Base-by-base conservation (phyloP, 306 rosid species). In the Trifolium dubium region DNA sequence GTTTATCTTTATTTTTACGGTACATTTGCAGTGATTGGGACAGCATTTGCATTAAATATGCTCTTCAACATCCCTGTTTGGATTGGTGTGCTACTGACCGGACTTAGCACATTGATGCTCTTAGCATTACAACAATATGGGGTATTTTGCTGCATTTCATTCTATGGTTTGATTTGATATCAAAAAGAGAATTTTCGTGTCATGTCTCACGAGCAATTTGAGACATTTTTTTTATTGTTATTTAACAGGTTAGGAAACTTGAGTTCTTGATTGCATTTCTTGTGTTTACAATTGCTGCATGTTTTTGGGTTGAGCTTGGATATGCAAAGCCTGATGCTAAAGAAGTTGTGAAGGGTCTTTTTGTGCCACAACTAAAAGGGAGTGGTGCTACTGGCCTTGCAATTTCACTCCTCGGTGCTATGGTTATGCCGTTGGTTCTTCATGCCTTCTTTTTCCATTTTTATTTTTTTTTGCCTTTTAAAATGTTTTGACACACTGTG, bases 371-470 rank as follows among this genome's bases (percentile, higher is more conserved):
- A 82, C 92, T 94, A 69, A 89, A 87, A 77, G 99, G 96, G 71
- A 87, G 54, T 81, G 97, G 97, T 64, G 95, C 99, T 53, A 87
- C 90, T 50, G 99, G 99, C 71, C 96, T 94, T 75, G 99, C 99
- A 31, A 92, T 94, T 86, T 94, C 99, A 50, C 97, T 94, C 63
- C 97, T 94, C 3, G 99, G 99, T 51, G 99, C 97, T 76, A 92
- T 94, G 99, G 99, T 94, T 87, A 94, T 94, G 99, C 97, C 99
- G 97, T 94, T 87, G 3, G 97, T 91, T 79, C 67, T 37, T 69
- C 50, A 18, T 58, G 43, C 47, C 64, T 67, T 78, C 13, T 13
- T 29, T 69, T 58, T 4, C 68, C 44, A 61, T 50, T 81, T 71
- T 23, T 2, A 10, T 49, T 15, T 15, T 41, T 56, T 7, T 40